Evolutionary conservation across 1,284 basidiomycete genomes (phyloP), one percentile per base, ranked within the genome.

Genomic region (Gomphus bonarii): DNA sequence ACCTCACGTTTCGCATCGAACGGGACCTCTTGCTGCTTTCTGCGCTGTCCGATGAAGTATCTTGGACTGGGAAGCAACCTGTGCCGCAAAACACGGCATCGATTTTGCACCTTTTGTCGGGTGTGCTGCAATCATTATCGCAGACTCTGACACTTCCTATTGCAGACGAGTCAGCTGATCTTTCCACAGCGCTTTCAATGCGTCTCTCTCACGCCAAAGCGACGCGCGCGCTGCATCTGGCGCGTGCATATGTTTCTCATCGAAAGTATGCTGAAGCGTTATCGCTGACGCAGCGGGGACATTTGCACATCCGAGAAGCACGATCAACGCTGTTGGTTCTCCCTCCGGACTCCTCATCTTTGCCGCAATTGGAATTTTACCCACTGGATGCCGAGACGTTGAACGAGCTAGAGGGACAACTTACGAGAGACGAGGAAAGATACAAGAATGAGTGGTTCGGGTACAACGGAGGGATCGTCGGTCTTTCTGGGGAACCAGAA

Each of bases 111-210:
- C 50, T 58, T 22, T 80, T 92, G 51, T 91, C 95, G 68, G 85
- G 88, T 1, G 79, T 92, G 31, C 69, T 95, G 11, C 91, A 95
- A 70, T 87, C 84, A 64, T 73, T 95, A 46, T 80, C 80, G 54
- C 89, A 91, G 68, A 87, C 94, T 79, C 78, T 89, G 20, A 80
- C 80, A 9, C 73, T 95, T 54, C 88, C 84, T 52, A 80, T 93
- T 44, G 89, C 95, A 16, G 91, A 95, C 65, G 90, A 94, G 66
- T 90, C 82, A 64, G 84, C 90, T 0, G 88, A 91, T 61, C 76
- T 95, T 9, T 79, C 85, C 0, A 75, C 82, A 3, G 85, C 83
- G 4, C 80, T 91, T 1, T 91, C 95, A 55, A 85, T 82, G 0
- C 75, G 89, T 42, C 69, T 88, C 50, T 79, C 81, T 0, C 89